These are phyloP conservation scores for Cystobasidium tubakii DNA, from an alignment of 768 basidiomycete species.

Conservation along the genomic window DNA sequence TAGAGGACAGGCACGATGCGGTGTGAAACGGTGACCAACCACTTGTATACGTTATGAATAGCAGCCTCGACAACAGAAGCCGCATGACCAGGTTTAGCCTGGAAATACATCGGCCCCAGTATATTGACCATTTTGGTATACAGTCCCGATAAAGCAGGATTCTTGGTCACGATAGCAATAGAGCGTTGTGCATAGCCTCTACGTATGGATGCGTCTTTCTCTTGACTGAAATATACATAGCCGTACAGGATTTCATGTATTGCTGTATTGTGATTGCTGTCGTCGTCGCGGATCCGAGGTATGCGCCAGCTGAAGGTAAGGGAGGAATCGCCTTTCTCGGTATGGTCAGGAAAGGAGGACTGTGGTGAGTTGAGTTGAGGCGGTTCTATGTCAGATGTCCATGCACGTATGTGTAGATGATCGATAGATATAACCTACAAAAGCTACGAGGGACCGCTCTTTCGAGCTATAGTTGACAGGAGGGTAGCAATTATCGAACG, in stretches of 20 bases:
- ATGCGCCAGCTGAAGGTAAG: constrained; percentile 30
- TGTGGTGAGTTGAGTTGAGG: not conserved
- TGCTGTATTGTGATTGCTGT: not conserved
- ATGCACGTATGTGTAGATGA: constrained; percentile 39
- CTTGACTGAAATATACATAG: constrained; percentile 69
- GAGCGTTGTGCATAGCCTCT: constrained; percentile 72
- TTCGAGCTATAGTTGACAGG: not conserved
- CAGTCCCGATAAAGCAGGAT: constrained; percentile 62
- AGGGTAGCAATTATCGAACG: constrained; percentile 37
- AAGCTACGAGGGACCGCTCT: constrained; percentile 16
- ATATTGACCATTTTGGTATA: constrained; percentile 64
- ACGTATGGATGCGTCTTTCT: constrained; percentile 60
- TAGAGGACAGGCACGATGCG: constrained; percentile 50
- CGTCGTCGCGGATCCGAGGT: not conserved
- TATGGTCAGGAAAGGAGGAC: constrained; percentile 9
- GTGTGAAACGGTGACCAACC: constrained; percentile 58
- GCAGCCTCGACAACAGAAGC: constrained; percentile 43
- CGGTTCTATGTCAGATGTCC: constrained; percentile 16
- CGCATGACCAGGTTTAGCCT: constrained; percentile 15
- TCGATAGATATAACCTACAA: not conserved
- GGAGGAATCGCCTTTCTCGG: constrained; percentile 19
- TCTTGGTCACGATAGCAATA: constrained; percentile 67
- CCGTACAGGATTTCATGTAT: constrained; percentile 66
- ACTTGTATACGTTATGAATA: constrained; percentile 40
- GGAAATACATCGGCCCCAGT: constrained; percentile 62